phyloP scores from a whole-genome alignment of 2,329 filamentous ascomycete genomes.

The Dothiorella sarmentorum region DNA sequence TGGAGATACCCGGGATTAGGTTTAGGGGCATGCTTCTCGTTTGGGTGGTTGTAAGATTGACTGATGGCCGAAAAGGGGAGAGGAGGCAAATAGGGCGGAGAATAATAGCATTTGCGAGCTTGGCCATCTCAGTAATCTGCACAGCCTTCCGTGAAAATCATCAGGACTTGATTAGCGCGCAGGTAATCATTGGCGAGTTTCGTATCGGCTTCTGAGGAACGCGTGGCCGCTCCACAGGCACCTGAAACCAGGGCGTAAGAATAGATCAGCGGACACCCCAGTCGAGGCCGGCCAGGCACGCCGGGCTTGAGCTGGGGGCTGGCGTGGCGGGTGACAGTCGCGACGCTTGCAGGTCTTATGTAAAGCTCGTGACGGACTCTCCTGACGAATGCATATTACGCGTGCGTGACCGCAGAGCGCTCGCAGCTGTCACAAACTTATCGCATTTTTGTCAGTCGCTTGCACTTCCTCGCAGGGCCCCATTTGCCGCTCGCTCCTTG shows the following conservation, averaged over 20 bases:
- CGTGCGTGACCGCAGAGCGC: slow-evolving; percentile 8
- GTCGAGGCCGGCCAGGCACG: not conserved
- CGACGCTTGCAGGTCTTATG: not conserved
- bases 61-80: slow-evolving; percentile 7
- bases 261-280: slow-evolving; percentile 6
- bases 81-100: slow-evolving; percentile 1
- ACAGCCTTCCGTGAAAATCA: slow-evolving; percentile 15
- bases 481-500: slow-evolving; percentile 15
- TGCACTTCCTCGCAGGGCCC: slow-evolving; percentile 12
- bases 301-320: not conserved
- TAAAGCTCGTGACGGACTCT: slow-evolving; percentile 10
- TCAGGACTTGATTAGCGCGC: slow-evolving; percentile 13
- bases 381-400: slow-evolving; percentile 12
- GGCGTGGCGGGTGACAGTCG: not conserved
- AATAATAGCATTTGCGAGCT: not conserved
- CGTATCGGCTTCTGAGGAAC: slow-evolving; percentile 3
- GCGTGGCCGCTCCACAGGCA: slow-evolving; percentile 11
- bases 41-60: slow-evolving; percentile 6
- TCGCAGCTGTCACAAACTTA: slow-evolving; percentile 2
- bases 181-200: slow-evolving; percentile 13
- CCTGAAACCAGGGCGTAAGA: slow-evolving; percentile 8
- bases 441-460: slow-evolving; percentile 10
- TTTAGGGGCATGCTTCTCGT: slow-evolving; percentile 6
- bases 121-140: not conserved
- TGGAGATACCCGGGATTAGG: slow-evolving; percentile 6